A percentile compares a stretch with the other conserved stretches of the same genome.
Conservation (phyloP, 208 protist species). For the Trypanosoma grayi region DNA sequence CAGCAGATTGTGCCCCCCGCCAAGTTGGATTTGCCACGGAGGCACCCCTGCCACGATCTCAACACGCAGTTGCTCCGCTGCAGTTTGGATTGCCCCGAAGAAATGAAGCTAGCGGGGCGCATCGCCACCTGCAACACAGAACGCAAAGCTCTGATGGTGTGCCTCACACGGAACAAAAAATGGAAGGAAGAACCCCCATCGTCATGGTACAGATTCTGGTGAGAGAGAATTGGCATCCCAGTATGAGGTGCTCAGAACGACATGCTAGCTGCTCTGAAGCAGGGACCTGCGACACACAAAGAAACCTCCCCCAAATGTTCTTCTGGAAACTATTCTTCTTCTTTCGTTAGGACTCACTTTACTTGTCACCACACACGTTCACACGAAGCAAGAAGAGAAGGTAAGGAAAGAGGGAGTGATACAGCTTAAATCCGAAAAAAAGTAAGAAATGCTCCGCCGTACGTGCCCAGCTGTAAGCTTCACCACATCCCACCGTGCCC, state of each 20-base stretch:
- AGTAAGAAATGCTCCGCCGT: constrained; percentile 70
- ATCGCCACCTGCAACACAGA: constrained; percentile 62
- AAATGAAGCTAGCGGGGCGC: constrained; percentile 75
- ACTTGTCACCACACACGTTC: no score
- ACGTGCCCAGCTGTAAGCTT: constrained; percentile 80
- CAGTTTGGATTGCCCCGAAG: constrained; percentile 47
- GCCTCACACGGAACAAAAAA: constrained; percentile 62
- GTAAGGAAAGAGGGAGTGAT: constrained; percentile 6
- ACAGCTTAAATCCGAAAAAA: no score
- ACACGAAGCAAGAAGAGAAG: background rate
- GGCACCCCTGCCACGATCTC: constrained; percentile 53
- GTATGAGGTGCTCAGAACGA: background rate
- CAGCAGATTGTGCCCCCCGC: constrained; percentile 62
- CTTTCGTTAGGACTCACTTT: no score
- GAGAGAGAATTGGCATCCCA: no score
- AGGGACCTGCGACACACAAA: no score
- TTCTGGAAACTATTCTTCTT: no score
- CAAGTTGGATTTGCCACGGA: constrained; percentile 28
- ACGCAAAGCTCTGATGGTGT: constrained; percentile 65
- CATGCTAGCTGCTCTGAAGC: background rate
- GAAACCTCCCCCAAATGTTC: no score
- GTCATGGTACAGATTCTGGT: constrained; percentile 55
- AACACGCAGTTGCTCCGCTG: constrained; percentile 57
- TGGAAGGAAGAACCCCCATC: constrained; percentile 32
- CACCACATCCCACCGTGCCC: constrained; percentile 69